phyloP scores from a whole-genome alignment of 1,284 basidiomycete species.

The Fomitopsis pinicola region DNA sequence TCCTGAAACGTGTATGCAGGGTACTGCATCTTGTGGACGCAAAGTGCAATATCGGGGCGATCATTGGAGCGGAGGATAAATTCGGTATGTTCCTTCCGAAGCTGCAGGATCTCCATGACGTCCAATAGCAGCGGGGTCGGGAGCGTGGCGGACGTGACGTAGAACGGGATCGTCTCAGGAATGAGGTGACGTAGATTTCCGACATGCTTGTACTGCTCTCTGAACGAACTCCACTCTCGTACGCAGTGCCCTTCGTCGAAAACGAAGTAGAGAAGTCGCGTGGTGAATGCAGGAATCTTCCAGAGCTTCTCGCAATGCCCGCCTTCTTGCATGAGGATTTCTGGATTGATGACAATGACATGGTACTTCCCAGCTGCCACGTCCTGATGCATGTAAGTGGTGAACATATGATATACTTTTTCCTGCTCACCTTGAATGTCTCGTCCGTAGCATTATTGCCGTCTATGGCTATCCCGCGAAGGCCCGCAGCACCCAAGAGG shows the following conservation, averaged over 20 bases:
- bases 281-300: slow-evolving; percentile 21
- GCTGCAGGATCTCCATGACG: slow-evolving; percentile 8
- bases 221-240: slow-evolving; percentile 31
- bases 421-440: background rate
- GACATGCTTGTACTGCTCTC: slow-evolving; percentile 27
- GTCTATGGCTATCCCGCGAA: background rate
- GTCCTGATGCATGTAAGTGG: slow-evolving; percentile 17
- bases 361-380: slow-evolving; percentile 25
- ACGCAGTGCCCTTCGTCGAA: slow-evolving; percentile 37
- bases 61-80: slow-evolving; percentile 21
- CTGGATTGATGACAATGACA: slow-evolving; percentile 30
- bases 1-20: too few relatives aligned
- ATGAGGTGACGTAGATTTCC: slow-evolving; percentile 24
- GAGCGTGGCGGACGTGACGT: slow-evolving; percentile 32
- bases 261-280: slow-evolving; percentile 23
- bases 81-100: background rate
- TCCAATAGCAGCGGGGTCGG: slow-evolving; percentile 20
- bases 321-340: slow-evolving; percentile 23
- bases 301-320: slow-evolving; percentile 22
- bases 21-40: slow-evolving; percentile 21
- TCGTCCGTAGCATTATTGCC: background rate
- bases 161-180: slow-evolving; percentile 25
- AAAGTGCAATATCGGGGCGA: slow-evolving; percentile 27
- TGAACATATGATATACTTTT: background rate
- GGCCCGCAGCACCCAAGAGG: background rate